phyloP scores from a whole-genome alignment of 306 rosid genomes.

The Gleditsia sinensis region DNA sequence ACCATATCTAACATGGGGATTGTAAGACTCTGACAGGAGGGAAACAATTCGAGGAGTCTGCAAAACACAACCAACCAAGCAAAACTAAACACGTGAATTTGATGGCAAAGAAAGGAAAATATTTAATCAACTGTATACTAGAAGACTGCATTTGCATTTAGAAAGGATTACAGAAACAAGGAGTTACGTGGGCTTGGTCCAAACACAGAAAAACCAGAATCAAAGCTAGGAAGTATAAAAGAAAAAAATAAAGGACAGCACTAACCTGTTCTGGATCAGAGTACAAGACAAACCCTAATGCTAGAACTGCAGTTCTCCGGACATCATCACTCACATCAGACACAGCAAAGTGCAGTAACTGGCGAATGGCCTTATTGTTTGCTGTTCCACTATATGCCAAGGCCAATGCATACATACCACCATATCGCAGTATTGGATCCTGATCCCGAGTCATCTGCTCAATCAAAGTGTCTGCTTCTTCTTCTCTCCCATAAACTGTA shows the following conservation, averaged over 20 bases:
- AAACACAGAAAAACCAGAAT: slow-evolving; percentile 3
- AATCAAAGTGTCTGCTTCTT: slow-evolving; percentile 93
- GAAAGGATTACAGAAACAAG: neutral
- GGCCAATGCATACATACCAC: slow-evolving; percentile 99
- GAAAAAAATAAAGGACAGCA: slow-evolving; percentile 11
- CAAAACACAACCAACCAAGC: slow-evolving; percentile 28
- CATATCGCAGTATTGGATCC: slow-evolving; percentile 94
- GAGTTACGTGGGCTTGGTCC: neutral
- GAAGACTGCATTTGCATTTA: neutral
- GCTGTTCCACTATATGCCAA: slow-evolving; percentile 96
- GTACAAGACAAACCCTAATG: slow-evolving; percentile 96
- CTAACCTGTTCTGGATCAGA: slow-evolving; percentile 99
- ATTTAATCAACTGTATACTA: neutral
- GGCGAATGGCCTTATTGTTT: slow-evolving; percentile 95
- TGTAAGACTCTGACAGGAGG: slow-evolving; percentile 91
- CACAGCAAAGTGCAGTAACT: slow-evolving; percentile 94
- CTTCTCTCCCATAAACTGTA: slow-evolving; percentile 97
- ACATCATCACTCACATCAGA: slow-evolving; percentile 99
- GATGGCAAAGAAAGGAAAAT: neutral
- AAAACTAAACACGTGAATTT: neutral
- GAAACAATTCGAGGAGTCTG: slow-evolving; percentile 98
- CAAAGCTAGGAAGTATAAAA: slow-evolving; percentile 8
- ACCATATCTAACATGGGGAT: slow-evolving; percentile 97
- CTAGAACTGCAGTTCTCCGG: slow-evolving; percentile 97
- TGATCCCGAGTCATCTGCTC: slow-evolving; percentile 98